These are phyloP conservation scores for Podosphaera fusca DNA, from an alignment of 2,329 filamentous ascomycete genomes.

Conservation along the genomic window DNA sequence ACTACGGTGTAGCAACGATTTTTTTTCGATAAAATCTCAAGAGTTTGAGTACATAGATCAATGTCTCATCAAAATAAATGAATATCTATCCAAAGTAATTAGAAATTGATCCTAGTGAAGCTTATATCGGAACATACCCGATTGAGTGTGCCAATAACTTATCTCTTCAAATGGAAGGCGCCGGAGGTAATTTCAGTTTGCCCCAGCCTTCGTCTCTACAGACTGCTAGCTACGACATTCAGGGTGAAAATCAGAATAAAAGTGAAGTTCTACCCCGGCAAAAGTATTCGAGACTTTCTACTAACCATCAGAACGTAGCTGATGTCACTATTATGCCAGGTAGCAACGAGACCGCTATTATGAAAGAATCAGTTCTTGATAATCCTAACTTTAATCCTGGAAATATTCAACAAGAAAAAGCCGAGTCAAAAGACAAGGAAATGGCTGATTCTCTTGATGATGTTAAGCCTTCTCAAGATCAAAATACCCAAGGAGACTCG, in stretches of 20 bases:
- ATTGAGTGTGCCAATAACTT: background rate
- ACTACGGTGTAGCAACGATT: too few species aligned
- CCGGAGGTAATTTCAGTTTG: background rate
- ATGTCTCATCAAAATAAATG: too few species aligned
- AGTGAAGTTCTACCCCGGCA: background rate
- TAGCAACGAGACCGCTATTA: background rate
- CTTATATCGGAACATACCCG: background rate
- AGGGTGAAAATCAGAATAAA: background rate
- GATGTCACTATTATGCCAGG: background rate
- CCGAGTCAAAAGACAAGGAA: constrained; percentile 48
- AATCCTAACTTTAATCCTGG: constrained; percentile 34
- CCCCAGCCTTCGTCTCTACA: background rate
- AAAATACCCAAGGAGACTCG: constrained; percentile 15
- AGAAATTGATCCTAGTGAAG: too few species aligned
- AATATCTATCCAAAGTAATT: too few species aligned
- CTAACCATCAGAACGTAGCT: background rate
- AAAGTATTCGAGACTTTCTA: background rate
- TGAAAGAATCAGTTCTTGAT: background rate
- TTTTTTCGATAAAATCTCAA: too few species aligned
- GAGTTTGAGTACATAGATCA: too few species aligned
- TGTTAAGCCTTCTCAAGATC: constrained; percentile 24
- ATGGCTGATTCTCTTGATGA: constrained; percentile 44
- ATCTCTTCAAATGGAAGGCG: background rate
- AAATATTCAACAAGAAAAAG: constrained; percentile 26
- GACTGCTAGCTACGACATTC: background rate